Percentiles rank a stretch among this genome's conserved stretches.
phyloP scores from a whole-genome alignment of 768 basidiomycete species.

The Pisolithus orientalis region DNA sequence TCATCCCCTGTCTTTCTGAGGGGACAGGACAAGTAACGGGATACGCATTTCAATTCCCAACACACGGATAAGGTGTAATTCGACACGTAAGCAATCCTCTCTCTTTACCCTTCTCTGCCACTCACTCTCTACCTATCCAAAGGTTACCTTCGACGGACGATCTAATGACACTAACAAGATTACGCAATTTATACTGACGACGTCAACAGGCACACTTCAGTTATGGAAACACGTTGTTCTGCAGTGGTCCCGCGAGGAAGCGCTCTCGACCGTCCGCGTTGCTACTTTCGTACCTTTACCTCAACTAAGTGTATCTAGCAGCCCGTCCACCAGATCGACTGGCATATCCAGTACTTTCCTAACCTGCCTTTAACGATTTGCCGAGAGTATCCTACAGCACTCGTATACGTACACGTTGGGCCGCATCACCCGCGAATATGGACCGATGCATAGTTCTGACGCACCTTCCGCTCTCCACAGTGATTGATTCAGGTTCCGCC shows the following conservation, averaged over 20 bases:
- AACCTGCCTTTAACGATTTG: neutral
- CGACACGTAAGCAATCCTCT: conserved; percentile 42
- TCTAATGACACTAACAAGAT: conserved; percentile 30
- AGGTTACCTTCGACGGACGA: conserved; percentile 53
- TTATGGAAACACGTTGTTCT: conserved; percentile 57
- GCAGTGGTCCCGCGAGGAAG: conserved; percentile 80
- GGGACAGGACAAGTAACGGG: conserved; percentile 43
- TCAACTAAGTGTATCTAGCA: conserved; percentile 30
- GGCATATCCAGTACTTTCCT: neutral
- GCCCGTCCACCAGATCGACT: neutral
- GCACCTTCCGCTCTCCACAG: conserved; percentile 41
- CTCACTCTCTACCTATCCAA: conserved; percentile 1
- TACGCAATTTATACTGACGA: conserved; percentile 49
- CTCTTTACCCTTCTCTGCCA: conserved; percentile 10
- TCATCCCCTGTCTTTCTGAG: conserved; percentile 40
- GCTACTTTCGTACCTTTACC: conserved; percentile 78
- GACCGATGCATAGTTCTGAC: conserved; percentile 10
- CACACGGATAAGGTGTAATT: conserved; percentile 60
- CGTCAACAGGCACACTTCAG: conserved; percentile 73
- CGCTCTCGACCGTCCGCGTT: conserved; percentile 54
- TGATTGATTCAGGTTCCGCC: conserved; percentile 83
- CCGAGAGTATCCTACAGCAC: conserved; percentile 12
- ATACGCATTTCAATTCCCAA: conserved; percentile 61
- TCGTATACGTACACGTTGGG: conserved; percentile 24
- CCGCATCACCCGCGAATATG: conserved; percentile 12